Evolutionary conservation across 495 filamentous ascomycete species (phyloP), one percentile per base, ranked within the genome.

Genomic region (Hypoxylon lienhwacheense): DNA sequence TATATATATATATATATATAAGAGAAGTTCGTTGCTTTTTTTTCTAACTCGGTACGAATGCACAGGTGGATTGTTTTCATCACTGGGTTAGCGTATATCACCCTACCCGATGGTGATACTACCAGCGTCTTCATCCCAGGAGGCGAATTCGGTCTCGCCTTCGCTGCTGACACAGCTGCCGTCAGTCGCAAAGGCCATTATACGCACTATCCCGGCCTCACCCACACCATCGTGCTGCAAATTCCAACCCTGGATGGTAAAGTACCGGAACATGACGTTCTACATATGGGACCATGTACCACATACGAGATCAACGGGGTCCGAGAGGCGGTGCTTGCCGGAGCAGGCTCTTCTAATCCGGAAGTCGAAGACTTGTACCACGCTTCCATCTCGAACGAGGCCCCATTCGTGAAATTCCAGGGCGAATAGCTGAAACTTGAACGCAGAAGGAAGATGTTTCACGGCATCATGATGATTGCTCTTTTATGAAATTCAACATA

Each of bases 61-160:
- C n/a, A n/a, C n/a, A n/a, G 80, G 68, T 79, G 74, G 67, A 80
- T 83, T 0, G 36, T 68, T 12, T 80, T 79, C 65, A 55, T 74
- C 34, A 71, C 75, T 0, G 81, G 81, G 2, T n/a, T 73, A 15
- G 79, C 76, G 0, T 66, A 78, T 28, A 72, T 83, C 47, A 77
- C 77, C 0, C 63, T 82, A 0, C 77, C 79, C 5, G 65, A 74
- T 52, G 73, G 72, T 11, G 59, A 50, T 0, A 40, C 60, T 3
- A 65, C 72, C 21, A 39, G 43, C 11, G 78, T 71, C 5, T 68
- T 58, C 41, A 49, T 81, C n/a, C 1, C 42, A 0, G 78, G 77
- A 2, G 80, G 80, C 1, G 56, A 69, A 26, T 52, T 76, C 22
- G 79, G 80, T 0, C 62, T 72, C 4, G 71, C 82, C 31, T 67